Evolutionary conservation across 2,329 filamentous ascomycete species (phyloP), one percentile per base, ranked within the genome.

Genomic region (Plenodomus biglobosus): DNA sequence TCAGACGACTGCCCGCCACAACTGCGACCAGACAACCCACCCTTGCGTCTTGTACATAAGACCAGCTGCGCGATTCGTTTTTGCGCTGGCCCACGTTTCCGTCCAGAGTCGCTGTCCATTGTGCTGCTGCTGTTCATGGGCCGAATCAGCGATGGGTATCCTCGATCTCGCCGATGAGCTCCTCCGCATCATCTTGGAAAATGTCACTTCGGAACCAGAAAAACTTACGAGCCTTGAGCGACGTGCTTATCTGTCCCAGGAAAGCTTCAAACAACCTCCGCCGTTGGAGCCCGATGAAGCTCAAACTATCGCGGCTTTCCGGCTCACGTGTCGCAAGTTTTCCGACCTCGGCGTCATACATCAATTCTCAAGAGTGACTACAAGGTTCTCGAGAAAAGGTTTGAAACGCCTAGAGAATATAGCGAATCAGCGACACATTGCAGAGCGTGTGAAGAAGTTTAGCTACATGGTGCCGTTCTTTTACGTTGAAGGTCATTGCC

Each of bases 401-500:
- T 75, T 83, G 42, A 63, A 72, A 41, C 74, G 75, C 30, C 64
- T 83, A 39, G 74, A 79, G 44, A 71, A 72, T 34, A 75, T 83
- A 48, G 75, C 79, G 24, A 68, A 70, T 40, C 75, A 77, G 54
- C 70, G 72, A 16, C 75, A 80, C 63, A 71, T 84, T 17, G 77
- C 79, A 15, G 66, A 71, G 44, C 75, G 80, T 62, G 81, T 83
- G 50, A 80, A 79, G 61, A 82, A 82, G 59, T 82, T 84, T 65
- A 81, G 79, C 53, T 84, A 84, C 64, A 76, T 83, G 68, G 78
- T 84, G 46, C 80, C 80, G 3, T 81, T 79, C 59, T 82, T 83
- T 62, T 83, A 82, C 65, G 74, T 75, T 49, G 72, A 78, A 72
- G 78, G 80, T 81, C 65, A 34, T 21, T 40, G 19, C 38, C 18